A percentile compares a stretch with the other conserved stretches of the same genome.
These are phyloP conservation scores for Psilocybe tampanensis DNA, from an alignment of 768 basidiomycete genomes.

Conservation along the genomic window DNA sequence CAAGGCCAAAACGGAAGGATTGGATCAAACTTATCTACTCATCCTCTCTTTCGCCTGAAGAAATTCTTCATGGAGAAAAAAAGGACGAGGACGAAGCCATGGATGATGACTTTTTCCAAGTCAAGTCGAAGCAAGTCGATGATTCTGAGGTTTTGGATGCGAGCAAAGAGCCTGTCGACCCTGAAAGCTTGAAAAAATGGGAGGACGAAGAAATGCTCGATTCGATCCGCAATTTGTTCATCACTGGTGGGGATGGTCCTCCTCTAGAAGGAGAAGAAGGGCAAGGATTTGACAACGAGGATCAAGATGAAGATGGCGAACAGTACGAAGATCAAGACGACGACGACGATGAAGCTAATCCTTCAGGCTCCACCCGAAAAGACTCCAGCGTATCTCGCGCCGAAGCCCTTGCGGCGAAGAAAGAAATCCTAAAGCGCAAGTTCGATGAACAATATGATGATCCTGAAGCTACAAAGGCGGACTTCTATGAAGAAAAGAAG, in stretches of 20 bases:
- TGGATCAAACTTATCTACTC: slow-evolving; percentile 89
- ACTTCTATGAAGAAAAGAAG: slow-evolving; percentile 92
- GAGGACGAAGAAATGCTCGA: slow-evolving; percentile 84
- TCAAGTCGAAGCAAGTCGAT: slow-evolving; percentile 41
- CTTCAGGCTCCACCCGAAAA: slow-evolving; percentile 9
- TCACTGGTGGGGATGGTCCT: slow-evolving; percentile 65
- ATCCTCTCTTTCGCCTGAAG: slow-evolving; percentile 63
- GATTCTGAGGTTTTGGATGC: slow-evolving; percentile 66
- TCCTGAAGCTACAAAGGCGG: slow-evolving; percentile 72
- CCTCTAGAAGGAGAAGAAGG: slow-evolving; percentile 35
- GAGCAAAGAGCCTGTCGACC: slow-evolving; percentile 60
- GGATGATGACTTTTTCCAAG: slow-evolving; percentile 75
- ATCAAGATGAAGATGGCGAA: slow-evolving; percentile 41
- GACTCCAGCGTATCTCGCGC: slow-evolving; percentile 42
- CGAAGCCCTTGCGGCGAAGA: slow-evolving; percentile 76
- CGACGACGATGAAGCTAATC: slow-evolving; percentile 33
- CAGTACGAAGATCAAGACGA: slow-evolving; percentile 20
- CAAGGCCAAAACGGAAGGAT: slow-evolving; percentile 53
- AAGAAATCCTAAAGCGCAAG: slow-evolving; percentile 89
- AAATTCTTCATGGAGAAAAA: slow-evolving; percentile 54
- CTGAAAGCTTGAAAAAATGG: slow-evolving; percentile 69
- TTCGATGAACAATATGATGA: slow-evolving; percentile 98
- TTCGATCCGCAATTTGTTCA: slow-evolving; percentile 85
- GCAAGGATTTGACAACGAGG: slow-evolving; percentile 39
- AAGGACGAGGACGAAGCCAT: slow-evolving; percentile 38